phyloP scores from a whole-genome alignment of 805 yeast genomes.

The Clavispora santaluciae region DNA sequence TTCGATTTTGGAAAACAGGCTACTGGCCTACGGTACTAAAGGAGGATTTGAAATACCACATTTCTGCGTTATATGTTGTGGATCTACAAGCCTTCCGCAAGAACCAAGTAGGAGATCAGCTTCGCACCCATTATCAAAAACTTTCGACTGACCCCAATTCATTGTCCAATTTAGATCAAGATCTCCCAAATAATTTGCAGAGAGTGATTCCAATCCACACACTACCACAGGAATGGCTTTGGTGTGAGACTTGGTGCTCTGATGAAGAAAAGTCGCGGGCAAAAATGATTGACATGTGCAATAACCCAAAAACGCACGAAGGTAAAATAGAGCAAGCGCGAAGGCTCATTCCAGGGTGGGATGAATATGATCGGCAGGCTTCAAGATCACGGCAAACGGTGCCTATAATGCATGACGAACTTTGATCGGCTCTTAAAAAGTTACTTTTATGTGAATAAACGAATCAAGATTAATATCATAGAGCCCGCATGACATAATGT shows the following conservation, averaged over 20 bases:
- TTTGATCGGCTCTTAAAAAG: too few relatives aligned
- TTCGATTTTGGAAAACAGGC: slow-evolving; percentile 88
- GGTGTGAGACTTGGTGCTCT: slow-evolving; percentile 94
- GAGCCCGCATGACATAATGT: too few relatives aligned
- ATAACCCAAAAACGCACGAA: slow-evolving; percentile 78
- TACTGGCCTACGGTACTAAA: slow-evolving; percentile 73
- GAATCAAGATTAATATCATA: too few relatives aligned
- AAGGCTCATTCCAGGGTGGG: slow-evolving; percentile 79
- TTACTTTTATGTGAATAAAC: too few relatives aligned
- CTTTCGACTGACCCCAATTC: slow-evolving; percentile 77
- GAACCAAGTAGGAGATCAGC: slow-evolving; percentile 67
- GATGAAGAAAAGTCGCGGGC: slow-evolving; percentile 58
- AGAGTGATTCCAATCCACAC: slow-evolving; percentile 60
- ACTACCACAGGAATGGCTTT: slow-evolving; percentile 78
- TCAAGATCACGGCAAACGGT: slow-evolving; percentile 2
- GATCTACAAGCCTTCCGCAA: slow-evolving; percentile 66
- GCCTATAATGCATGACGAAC: slow-evolving; percentile 12
- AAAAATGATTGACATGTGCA: slow-evolving; percentile 77
- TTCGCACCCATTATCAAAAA: slow-evolving; percentile 81
- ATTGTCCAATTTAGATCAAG: slow-evolving; percentile 82
- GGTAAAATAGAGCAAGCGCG: slow-evolving; percentile 71
- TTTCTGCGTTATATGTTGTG: slow-evolving; percentile 79
- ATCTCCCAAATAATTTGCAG: slow-evolving; percentile 87
- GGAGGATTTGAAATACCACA: slow-evolving; percentile 62
- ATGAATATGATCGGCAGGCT: slow-evolving; percentile 55